phyloP scores from a whole-genome alignment of 306 rosid genomes.

The Coriaria nepalensis region DNA sequence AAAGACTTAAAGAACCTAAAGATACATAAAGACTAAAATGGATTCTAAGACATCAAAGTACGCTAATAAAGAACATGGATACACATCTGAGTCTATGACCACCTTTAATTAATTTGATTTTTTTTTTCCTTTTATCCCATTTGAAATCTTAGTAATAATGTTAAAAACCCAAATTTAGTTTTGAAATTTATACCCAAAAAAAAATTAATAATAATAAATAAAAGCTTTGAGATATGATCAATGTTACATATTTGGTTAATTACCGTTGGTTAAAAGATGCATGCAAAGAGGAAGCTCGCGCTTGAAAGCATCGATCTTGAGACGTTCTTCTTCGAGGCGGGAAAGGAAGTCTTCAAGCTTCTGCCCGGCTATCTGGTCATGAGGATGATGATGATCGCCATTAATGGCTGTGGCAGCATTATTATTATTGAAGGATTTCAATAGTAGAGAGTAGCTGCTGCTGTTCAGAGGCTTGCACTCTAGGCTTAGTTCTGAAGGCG shows the following conservation, averaged over 20 bases:
- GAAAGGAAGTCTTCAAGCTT: conserved; percentile 80
- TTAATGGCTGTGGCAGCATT: too few species aligned
- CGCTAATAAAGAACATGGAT: too few species aligned
- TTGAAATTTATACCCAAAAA: background rate
- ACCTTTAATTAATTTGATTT: too few species aligned
- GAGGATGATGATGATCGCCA: conserved; percentile 38
- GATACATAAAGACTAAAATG: too few species aligned
- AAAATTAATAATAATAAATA: background rate
- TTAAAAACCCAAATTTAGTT: too few species aligned
- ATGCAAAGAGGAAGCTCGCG: conserved; percentile 99
- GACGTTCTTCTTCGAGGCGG: conserved; percentile 80
- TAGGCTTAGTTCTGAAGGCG: conserved; percentile 69
- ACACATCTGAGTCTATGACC: too few species aligned
- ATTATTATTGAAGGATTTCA: conserved; percentile 39
- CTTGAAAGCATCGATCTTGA: conserved; percentile 95
- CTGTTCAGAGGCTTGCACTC: conserved; percentile 51
- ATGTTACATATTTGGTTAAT: too few species aligned
- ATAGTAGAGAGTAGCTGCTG: conserved; percentile 56
- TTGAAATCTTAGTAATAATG: too few species aligned
- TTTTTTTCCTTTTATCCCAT: too few species aligned
- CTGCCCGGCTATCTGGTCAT: conserved; percentile 32
- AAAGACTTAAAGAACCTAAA: too few species aligned
- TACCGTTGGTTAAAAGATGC: conserved; percentile 93
- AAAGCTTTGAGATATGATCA: background rate
- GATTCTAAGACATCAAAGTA: too few species aligned